phyloP scores from a whole-genome alignment of 768 basidiomycete genomes.

The Pulveroboletus sp. region DNA sequence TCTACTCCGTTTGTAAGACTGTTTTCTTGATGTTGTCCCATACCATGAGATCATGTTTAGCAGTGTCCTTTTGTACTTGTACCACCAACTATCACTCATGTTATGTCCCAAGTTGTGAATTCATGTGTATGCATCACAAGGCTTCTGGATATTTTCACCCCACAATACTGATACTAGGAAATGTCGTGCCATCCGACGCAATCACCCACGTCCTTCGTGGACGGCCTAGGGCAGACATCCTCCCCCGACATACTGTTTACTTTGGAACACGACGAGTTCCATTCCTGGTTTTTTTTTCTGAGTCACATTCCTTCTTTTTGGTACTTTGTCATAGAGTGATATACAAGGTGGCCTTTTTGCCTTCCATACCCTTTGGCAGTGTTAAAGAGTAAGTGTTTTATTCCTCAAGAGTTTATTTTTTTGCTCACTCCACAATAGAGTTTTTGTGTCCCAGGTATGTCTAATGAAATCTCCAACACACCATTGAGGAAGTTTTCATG shows the following conservation, averaged over 20 bases:
- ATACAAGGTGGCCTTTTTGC: too few species aligned
- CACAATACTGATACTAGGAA: not conserved
- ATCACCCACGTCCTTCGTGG: conserved; percentile 71
- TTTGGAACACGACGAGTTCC: too few species aligned
- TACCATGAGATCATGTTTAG: not conserved
- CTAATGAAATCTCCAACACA: too few species aligned
- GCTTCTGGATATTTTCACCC: not conserved
- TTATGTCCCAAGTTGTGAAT: not conserved
- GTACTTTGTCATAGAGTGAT: too few species aligned
- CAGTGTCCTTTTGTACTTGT: not conserved
- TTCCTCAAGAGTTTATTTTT: too few species aligned
- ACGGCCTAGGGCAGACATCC: conserved; percentile 65
- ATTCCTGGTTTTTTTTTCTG: conserved; percentile 5
- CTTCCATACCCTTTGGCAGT: too few species aligned
- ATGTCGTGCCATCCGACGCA: conserved; percentile 21
- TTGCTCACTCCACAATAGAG: too few species aligned
- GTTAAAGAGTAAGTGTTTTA: too few species aligned
- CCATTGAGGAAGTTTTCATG: too few species aligned
- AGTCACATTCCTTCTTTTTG: conserved; percentile 34
- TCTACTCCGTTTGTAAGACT: conserved; percentile 14
- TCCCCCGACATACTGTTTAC: conserved; percentile 34
- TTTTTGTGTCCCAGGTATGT: too few species aligned
- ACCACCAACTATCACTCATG: not conserved
- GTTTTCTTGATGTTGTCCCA: not conserved
- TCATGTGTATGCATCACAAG: not conserved